These are phyloP conservation scores for Zygotorulaspora florentina DNA, from an alignment of 805 yeast species.

Conservation along the genomic window DNA sequence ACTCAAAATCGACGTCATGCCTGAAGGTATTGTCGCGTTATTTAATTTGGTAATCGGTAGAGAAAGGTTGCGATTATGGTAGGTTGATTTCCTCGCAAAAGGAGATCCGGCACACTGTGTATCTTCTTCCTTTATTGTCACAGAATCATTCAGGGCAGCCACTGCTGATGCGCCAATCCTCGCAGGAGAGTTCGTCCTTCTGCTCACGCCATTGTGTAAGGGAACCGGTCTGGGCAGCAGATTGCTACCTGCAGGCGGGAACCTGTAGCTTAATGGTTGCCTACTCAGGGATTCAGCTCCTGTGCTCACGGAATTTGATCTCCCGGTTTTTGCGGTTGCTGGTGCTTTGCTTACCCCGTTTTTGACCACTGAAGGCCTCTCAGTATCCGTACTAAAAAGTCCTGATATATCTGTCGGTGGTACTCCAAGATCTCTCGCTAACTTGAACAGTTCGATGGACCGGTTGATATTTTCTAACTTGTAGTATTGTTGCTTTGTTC, in stretches of 20 bases:
- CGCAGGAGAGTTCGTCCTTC: slow-evolving; percentile 59
- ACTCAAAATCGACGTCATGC: slow-evolving; percentile 24
- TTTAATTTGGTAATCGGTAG: slow-evolving; percentile 16
- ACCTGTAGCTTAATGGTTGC: slow-evolving; percentile 19
- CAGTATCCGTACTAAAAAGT: slow-evolving; percentile 38
- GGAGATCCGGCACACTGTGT: background rate
- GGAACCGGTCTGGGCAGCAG: slow-evolving; percentile 11
- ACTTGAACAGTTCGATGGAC: slow-evolving; percentile 57
- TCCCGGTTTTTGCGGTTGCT: background rate
- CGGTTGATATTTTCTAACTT: slow-evolving; percentile 57
- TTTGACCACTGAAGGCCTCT: background rate
- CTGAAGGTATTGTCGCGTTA: slow-evolving; percentile 11
- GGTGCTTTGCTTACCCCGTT: background rate
- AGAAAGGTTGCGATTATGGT: slow-evolving; percentile 23
- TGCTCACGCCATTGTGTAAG: slow-evolving; percentile 5
- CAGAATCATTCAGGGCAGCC: slow-evolving; percentile 40
- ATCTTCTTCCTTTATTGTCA: slow-evolving; percentile 28
- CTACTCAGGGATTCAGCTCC: slow-evolving; percentile 2
- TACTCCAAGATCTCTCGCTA: slow-evolving; percentile 56
- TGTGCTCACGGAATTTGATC: background rate
- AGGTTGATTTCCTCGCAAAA: background rate
- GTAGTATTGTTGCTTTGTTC: slow-evolving; percentile 75
- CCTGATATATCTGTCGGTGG: slow-evolving; percentile 62
- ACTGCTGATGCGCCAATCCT: slow-evolving; percentile 71
- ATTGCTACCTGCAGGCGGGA: slow-evolving; percentile 19